phyloP scores from a whole-genome alignment of 306 rosid species.

The Fagus sylvatica region DNA sequence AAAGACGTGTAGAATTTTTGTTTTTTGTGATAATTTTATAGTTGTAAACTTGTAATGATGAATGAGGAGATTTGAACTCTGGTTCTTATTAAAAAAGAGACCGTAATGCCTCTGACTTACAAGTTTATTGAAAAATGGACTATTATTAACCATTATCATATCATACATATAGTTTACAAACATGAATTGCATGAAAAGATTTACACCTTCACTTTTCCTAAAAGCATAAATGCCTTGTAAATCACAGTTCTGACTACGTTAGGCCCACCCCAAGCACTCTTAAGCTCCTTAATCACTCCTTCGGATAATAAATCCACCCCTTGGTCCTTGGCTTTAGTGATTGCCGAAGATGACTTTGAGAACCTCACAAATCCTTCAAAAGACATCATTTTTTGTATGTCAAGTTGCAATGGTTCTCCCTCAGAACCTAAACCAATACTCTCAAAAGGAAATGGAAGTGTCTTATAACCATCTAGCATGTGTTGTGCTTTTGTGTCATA shows the following conservation, averaged over 20 bases:
- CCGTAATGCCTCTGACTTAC: too few relatives aligned
- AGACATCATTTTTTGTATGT: slow-evolving; percentile 22
- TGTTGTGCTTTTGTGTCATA: not conserved
- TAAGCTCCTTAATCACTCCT: slow-evolving; percentile 15
- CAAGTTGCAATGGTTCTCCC: slow-evolving; percentile 29
- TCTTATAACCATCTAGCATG: slow-evolving; percentile 23
- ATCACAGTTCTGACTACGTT: slow-evolving; percentile 11
- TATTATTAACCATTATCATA: too few relatives aligned
- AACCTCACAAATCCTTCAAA: slow-evolving; percentile 16
- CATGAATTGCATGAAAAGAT: not conserved
- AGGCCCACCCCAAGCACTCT: slow-evolving; percentile 30
- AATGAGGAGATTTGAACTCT: too few relatives aligned
- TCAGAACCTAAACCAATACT: slow-evolving; percentile 39
- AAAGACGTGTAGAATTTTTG: too few relatives aligned
- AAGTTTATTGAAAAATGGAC: too few relatives aligned
- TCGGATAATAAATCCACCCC: slow-evolving; percentile 33
- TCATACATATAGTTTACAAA: not conserved
- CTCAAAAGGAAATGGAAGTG: slow-evolving; percentile 42
- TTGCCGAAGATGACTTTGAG: slow-evolving; percentile 22
- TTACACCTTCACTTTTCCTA: slow-evolving; percentile 14
- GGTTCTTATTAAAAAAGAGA: too few relatives aligned
- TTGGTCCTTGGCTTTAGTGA: slow-evolving; percentile 25
- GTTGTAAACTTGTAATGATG: too few relatives aligned
- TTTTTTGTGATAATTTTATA: too few relatives aligned
- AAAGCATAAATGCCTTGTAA: slow-evolving; percentile 34